Base-by-base conservation (phyloP, 2,329 filamentous ascomycete species). In the Aspergillus pseudoviridinutans region DNA sequence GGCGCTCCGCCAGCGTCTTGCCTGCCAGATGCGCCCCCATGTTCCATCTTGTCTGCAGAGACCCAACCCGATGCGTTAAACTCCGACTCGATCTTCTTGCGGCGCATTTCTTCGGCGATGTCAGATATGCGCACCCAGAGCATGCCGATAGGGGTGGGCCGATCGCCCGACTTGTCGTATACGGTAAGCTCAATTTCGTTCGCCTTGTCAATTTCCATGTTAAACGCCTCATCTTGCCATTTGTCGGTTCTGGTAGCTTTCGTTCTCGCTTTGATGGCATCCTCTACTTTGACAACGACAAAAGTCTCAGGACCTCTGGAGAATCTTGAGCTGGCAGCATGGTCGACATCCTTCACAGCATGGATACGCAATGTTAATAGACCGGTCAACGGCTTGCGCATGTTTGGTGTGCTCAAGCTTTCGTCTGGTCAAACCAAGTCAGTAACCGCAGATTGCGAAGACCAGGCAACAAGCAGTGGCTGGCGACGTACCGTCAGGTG, bases 131-230 rank as follows among this genome's bases (percentile, higher is more conserved):
- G 85, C 58, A 99, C 87, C 94, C 94, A 99, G 14, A 97, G 83
- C 82, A 99, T 87, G 56, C 89, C 94, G 68, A 99, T 96, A 44
- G 94, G 94, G 53, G 95, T 87, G 14, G 92, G 88, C 66, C 96
- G 90, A 67, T 97, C 92, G 61, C 88, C 87, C 2, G 92, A 88
- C 77, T 96, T 97, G 74, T 99, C 94, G 75, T 99, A 99, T 10
- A 99, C 92, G 0, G 92, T 97, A 54, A 99, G 85, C 73, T 99
- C 94, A 60, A 99, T 91, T 76, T 99, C 94, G 75, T 99, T 99
- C 53, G 94, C 94, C 79, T 97, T 97, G 77, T 97, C 93, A 56
- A 99, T 94, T 63, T 94, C 91, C 60, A 99, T 88, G 58, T 87
- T 92, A 74, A 97, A 94, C 38, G 87, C 85, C 76, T 99, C 94